Percentiles rank a stretch among this genome's conserved stretches.
Conservation (phyloP, 1,139 yeast genomes). For the Kodamaea alishanica region DNA sequence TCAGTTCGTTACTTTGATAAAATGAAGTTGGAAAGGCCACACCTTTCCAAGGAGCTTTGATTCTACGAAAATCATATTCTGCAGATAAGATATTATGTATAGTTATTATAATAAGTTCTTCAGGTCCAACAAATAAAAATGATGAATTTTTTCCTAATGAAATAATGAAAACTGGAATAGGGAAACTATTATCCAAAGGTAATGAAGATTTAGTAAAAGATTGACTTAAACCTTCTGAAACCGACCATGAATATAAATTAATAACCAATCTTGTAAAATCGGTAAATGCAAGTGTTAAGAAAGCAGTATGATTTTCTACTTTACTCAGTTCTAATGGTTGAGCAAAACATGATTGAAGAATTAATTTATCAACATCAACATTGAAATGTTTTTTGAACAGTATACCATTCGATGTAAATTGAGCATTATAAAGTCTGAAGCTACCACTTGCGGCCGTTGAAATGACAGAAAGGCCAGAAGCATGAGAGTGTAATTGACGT, state of each 20-base stretch:
- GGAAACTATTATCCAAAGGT: constrained; percentile 37
- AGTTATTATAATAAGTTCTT: constrained; percentile 28
- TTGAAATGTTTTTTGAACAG: constrained; percentile 39
- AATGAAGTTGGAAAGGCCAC: constrained; percentile 39
- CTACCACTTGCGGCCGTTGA: constrained; percentile 35
- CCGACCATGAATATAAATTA: constrained; percentile 40
- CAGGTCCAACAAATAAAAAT: constrained; percentile 32
- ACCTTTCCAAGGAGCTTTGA: constrained; percentile 14
- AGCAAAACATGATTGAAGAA: constrained; percentile 44
- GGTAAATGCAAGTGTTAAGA: constrained; percentile 36
- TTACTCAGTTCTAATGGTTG: constrained; percentile 27
- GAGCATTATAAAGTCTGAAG: constrained; percentile 37
- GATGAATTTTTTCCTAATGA: constrained; percentile 32
- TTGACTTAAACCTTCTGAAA: constrained; percentile 22
- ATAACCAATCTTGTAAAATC: constrained; percentile 35
- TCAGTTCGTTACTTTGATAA: constrained; percentile 24
- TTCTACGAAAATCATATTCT: constrained; percentile 31
- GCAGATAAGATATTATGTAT: constrained; percentile 48
- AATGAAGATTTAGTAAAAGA: constrained; percentile 26
- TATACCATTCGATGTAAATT: constrained; percentile 34
- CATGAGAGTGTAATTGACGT: constrained; percentile 29
- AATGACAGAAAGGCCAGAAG: constrained; percentile 38
- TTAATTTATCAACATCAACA: constrained; percentile 38
- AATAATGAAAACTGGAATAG: constrained; percentile 37
- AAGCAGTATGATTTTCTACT: constrained; percentile 31